These are phyloP conservation scores for Pythium aphanidermatum DNA, from an alignment of 352 stramenopile species.

Conservation along the genomic window DNA sequence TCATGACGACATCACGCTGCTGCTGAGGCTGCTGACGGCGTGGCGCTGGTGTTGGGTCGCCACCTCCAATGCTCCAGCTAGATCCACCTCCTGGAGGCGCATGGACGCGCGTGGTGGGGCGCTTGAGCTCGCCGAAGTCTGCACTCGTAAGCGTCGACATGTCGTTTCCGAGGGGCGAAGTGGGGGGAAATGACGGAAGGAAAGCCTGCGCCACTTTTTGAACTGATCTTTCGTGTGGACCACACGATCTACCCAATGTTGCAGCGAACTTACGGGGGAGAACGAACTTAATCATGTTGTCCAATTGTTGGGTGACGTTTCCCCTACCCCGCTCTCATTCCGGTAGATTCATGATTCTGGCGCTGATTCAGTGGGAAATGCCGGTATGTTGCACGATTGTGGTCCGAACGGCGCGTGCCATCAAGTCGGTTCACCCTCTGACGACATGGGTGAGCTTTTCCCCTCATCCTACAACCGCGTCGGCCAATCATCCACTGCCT, in stretches of 20 bases:
- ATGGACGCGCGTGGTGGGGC: slow-evolving; percentile 75
- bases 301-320: slow-evolving; percentile 3
- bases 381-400: slow-evolving; percentile 6
- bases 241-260: too few species aligned
- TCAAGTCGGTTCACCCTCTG: slow-evolving; percentile 13
- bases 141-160: slow-evolving; percentile 85
- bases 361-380: too few species aligned
- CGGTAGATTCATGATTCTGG: slow-evolving; percentile 19
- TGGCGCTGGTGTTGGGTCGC: slow-evolving; percentile 21
- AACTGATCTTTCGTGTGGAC: slow-evolving; percentile 24
- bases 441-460: not conserved
- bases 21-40: slow-evolving; percentile 21
- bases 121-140: slow-evolving; percentile 80
- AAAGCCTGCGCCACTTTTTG: too few species aligned
- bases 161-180: too few species aligned
- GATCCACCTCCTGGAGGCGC: slow-evolving; percentile 73
- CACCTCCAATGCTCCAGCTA: slow-evolving; percentile 68
- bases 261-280: too few species aligned
- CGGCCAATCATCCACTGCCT: slow-evolving; percentile 1
- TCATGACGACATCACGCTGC: slow-evolving; percentile 27
- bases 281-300: not conserved
- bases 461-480: too few species aligned
- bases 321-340: slow-evolving; percentile 6
- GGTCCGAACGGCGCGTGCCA: slow-evolving; percentile 1
- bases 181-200: too few species aligned